Evolutionary conservation across 1,139 yeast species (phyloP), one percentile per base, ranked within the genome.

Genomic region (Schwanniomyces etchellsii): DNA sequence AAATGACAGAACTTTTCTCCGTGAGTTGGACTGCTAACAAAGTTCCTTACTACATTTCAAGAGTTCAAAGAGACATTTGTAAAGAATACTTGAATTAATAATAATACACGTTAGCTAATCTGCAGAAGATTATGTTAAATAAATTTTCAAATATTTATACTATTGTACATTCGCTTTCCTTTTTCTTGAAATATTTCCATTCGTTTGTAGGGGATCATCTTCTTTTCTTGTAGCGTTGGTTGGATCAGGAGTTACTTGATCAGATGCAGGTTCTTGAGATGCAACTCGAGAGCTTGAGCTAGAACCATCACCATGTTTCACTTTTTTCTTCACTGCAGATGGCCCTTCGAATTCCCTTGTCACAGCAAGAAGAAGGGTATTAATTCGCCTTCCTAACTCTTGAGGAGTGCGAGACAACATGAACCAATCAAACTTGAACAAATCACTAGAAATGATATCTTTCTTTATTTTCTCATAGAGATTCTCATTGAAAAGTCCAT

Each of bases 21-120:
- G 96, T 88, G 11, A 82, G 94, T 35, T 88, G 96, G 96, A 86
- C 96, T 0, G 83, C 83, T 21, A 80, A 77, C 33, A 86, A 88
- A 28, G 93, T 91, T 2, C 80, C 77, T 6, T 86, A 83, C 54
- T 86, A 73, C 51, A 74, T 86, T 7, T 76, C 93, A 5, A 83
- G 89, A 3, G 85, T 84, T 3, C 70, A 77, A 48, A 60, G 57
- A 1, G 52, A 54, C 2, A 52, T 58, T 15, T 46, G 55, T 34
- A 50, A 54, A 2, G 62, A 57, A 30, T 58, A 55, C 34, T 44
- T 56, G 20, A 39, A 24, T 31, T 20, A 22, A 16, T 17, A 16
- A 10, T 5, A 13, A 9, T 25, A 11, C 5, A 5, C 13, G 7
- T 14, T 24, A 24, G n/a, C n/a, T n/a, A n/a, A n/a, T n/a, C n/a